A percentile compares a stretch with the other conserved stretches of the same genome.
phyloP scores from a whole-genome alignment of 2,329 filamentous ascomycete genomes.

The Clathrospora elynae region DNA sequence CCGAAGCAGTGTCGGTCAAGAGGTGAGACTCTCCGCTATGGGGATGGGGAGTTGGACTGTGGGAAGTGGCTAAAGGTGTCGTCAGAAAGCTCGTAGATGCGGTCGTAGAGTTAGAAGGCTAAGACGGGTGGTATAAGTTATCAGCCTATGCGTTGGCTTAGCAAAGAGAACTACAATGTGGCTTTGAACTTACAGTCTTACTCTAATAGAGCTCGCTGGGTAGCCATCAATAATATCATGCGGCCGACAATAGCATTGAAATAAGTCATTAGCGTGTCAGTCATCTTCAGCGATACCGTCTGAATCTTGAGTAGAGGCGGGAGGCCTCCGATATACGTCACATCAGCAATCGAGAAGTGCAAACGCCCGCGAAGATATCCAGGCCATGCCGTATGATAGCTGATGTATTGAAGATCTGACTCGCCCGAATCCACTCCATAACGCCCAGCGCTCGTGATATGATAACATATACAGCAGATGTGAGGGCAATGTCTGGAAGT shows the following conservation, averaged over 20 bases:
- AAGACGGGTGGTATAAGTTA: neutral
- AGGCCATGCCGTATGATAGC: neutral
- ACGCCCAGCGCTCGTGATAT: conserved; percentile 1
- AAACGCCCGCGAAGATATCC: too few species aligned
- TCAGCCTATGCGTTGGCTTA: too few species aligned
- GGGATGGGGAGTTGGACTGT: neutral
- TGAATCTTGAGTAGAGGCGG: neutral
- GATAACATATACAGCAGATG: neutral
- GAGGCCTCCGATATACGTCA: neutral
- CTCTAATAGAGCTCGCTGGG: too few species aligned
- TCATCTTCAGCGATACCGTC: too few species aligned
- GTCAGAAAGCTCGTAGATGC: neutral
- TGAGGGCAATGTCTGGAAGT: too few species aligned
- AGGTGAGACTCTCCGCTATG: neutral
- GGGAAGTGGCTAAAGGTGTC: neutral
- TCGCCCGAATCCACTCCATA: neutral
- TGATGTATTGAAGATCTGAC: neutral
- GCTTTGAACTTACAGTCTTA: too few species aligned
- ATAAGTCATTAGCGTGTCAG: too few species aligned
- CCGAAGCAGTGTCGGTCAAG: neutral
- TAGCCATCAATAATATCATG: too few species aligned
- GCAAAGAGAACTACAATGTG: too few species aligned
- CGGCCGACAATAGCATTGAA: too few species aligned
- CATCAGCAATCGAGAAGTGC: neutral
- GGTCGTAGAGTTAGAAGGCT: neutral